A percentile compares a stretch with the other conserved stretches of the same genome.
phyloP scores from a whole-genome alignment of 495 filamentous ascomycete species.

The Chaetomium cochliodes region DNA sequence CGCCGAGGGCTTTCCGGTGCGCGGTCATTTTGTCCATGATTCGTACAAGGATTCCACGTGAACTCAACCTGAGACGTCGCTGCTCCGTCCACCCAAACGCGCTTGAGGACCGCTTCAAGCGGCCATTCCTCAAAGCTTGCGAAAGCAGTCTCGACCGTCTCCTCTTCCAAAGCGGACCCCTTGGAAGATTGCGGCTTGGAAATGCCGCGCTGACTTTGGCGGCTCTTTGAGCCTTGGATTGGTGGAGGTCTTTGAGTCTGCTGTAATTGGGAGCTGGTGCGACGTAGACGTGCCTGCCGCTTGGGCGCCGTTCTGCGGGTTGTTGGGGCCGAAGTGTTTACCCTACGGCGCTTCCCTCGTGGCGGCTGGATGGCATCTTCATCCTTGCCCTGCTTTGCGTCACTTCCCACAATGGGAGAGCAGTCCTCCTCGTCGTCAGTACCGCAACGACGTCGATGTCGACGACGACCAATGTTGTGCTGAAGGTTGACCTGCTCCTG shows the following conservation, averaged over 20 bases:
- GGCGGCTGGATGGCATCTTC: no score
- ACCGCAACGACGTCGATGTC: slow-evolving; percentile 15
- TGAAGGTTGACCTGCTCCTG: slow-evolving; percentile 11
- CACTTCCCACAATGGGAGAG: slow-evolving; percentile 18
- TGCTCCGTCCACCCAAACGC: not conserved
- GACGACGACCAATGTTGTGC: slow-evolving; percentile 16
- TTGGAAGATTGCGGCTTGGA: slow-evolving; percentile 13
- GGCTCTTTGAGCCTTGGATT: slow-evolving; percentile 14
- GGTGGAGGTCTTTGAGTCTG: slow-evolving; percentile 11
- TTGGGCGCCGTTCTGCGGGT: slow-evolving; percentile 21
- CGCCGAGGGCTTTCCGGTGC: slow-evolving; percentile 16
- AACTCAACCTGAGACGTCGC: slow-evolving; percentile 12
- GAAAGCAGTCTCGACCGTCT: slow-evolving; percentile 15
- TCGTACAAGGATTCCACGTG: slow-evolving; percentile 16
- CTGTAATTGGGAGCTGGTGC: slow-evolving; percentile 17
- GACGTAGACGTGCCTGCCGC: slow-evolving; percentile 16
- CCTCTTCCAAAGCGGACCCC: slow-evolving; percentile 15
- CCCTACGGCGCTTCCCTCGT: slow-evolving; percentile 18
- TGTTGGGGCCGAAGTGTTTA: no score
- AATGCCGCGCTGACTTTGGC: slow-evolving; percentile 13
- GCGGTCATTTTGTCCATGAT: slow-evolving; percentile 19
- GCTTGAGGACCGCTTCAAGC: slow-evolving; percentile 15
- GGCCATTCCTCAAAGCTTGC: slow-evolving; percentile 20
- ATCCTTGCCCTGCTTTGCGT: slow-evolving; percentile 18
- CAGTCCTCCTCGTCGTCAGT: slow-evolving; percentile 17